Conservation (phyloP, 2,329 filamentous ascomycete species). For the Blastomyces percursus region DNA sequence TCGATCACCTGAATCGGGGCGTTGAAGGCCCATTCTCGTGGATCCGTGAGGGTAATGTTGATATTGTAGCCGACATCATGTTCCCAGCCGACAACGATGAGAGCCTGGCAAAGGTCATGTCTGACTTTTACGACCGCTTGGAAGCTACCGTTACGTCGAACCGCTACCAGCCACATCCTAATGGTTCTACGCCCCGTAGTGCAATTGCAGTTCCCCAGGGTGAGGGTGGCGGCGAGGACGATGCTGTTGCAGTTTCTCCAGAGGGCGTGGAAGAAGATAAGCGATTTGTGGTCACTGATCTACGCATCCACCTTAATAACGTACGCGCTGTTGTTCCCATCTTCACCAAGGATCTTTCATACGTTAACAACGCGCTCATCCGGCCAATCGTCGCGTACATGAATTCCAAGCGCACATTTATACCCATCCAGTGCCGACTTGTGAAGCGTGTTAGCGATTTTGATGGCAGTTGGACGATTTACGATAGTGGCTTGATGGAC, state of each 20-base stretch:
- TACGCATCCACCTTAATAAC: constrained; percentile 90
- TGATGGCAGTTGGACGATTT: constrained; percentile 89
- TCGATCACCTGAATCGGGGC: constrained; percentile 89
- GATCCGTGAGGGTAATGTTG: constrained; percentile 95
- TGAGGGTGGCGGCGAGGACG: constrained; percentile 16
- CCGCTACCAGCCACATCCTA: constrained; percentile 40
- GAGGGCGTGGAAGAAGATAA: constrained; percentile 45
- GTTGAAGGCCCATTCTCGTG: constrained; percentile 91
- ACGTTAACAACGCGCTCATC: constrained; percentile 90
- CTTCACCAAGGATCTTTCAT: constrained; percentile 83
- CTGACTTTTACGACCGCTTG: constrained; percentile 92
- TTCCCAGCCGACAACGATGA: constrained; percentile 81
- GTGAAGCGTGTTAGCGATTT: constrained; percentile 85
- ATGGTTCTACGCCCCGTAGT: neutral
- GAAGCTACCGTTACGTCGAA: constrained; percentile 83
- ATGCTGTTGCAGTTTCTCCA: constrained; percentile 14
- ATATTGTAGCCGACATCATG: constrained; percentile 93
- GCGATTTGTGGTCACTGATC: constrained; percentile 81
- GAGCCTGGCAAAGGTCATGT: constrained; percentile 84
- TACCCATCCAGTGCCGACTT: constrained; percentile 87
- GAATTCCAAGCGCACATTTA: constrained; percentile 88
- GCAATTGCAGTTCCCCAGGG: neutral
- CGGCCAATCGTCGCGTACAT: constrained; percentile 97
- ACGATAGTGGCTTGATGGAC: constrained; percentile 86
- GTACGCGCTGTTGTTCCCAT: constrained; percentile 86